Evolutionary conservation across 148 eudicot species (phyloP), one percentile per base, ranked within the genome.

Genomic region (Chenopodium album): DNA sequence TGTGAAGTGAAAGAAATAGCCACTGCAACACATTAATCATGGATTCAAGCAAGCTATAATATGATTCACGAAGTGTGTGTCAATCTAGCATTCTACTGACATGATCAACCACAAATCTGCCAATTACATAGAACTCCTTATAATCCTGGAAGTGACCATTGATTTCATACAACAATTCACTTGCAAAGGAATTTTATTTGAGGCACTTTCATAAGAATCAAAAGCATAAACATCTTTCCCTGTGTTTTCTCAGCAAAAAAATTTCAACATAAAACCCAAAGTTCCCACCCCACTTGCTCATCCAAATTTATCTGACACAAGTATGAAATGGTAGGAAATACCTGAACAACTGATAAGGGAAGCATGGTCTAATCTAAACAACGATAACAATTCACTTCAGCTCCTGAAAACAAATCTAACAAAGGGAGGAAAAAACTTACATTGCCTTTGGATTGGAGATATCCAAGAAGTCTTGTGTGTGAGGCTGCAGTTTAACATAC

Each of bases 371-470:
- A 68, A 56, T 48, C 13, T 31, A 68, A 56, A 52, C 23, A 23
- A 32, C 50, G 41, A 79, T 22, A 62, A 19, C 37, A 41, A 50
- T 63, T 62, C 72, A 82, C 46, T 41, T 60, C 2, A 66, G 67
- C 69, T 7, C 31, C 31, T 73, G 62, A n/a, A 20, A 46, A 31
- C 7, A 16, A 3, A 81, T 41, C 16, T 19, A 54, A 32, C 41
- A 17, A 67, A 9, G 66, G 29, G 64, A 32, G 32, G 47, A 11
- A 80, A 82, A 70, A 86, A 85, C 97, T 91, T 77, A 96, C 99
- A 96, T 96, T 74, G 99, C 97, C 84, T 95, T 95, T 32, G 99
- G 99, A 79, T 95, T 95, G 80, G 99, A 95, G 70, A 95, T 92
- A 85, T 94, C 97, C 91, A 95, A 87, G 88, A 95, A 95, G 87